These are phyloP conservation scores for Talaromyces piceae DNA, from an alignment of 2,329 filamentous ascomycete genomes.

Conservation along the genomic window DNA sequence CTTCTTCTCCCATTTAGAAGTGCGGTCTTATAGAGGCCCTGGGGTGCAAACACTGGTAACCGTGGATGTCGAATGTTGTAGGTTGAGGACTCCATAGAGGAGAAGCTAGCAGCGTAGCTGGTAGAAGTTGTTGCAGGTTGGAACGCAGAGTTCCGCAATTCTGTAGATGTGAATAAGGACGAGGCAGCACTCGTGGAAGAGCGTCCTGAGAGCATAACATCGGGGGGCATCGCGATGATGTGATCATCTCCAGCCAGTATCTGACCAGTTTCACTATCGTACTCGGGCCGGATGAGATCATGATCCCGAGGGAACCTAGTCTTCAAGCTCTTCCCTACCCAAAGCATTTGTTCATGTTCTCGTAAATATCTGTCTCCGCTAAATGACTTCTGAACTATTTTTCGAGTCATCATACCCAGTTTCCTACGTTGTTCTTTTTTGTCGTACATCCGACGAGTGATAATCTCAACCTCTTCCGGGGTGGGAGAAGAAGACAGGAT, in stretches of 20 bases:
- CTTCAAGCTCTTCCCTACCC: conserved; percentile 37
- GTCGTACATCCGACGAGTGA: conserved; percentile 54
- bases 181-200: conserved; percentile 25
- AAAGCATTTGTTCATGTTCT: conserved; percentile 56
- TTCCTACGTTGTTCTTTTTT: conserved; percentile 50
- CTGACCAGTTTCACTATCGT: conserved; percentile 20
- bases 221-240: conserved; percentile 28
- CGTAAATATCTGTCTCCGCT: conserved; percentile 53
- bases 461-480: conserved; percentile 44
- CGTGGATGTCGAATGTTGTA: not conserved
- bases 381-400: conserved; percentile 54
- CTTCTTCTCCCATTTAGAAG: conserved; percentile 10
- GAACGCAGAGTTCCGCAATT: not conserved
- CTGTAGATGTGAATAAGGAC: conserved; percentile 22
- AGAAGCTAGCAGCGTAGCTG: conserved; percentile 22
- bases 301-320: conserved; percentile 13
- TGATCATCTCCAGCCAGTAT: conserved; percentile 26
- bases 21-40: conserved; percentile 4
- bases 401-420: conserved; percentile 52
- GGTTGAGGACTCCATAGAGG: conserved; percentile 6
- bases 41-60: conserved; percentile 24
- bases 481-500: conserved; percentile 44
- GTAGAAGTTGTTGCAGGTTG: conserved; percentile 3
- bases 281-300: conserved; percentile 19
- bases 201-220: conserved; percentile 28